Evolutionary conservation across 306 rosid genomes (phyloP), one percentile per base, ranked within the genome.

Genomic region (Acacia acuminata): DNA sequence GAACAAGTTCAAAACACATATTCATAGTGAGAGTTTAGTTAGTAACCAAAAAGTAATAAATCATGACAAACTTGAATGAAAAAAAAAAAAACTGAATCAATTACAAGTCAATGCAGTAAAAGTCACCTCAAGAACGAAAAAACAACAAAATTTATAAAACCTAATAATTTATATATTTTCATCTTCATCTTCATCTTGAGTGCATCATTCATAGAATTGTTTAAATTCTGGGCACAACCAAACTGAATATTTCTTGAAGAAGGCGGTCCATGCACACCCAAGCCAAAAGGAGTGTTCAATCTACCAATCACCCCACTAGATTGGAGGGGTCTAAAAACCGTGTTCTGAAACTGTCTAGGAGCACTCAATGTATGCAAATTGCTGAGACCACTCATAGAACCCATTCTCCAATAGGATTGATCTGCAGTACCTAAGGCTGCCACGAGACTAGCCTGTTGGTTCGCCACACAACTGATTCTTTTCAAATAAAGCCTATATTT

Each of bases 401-500:
- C 79, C 89, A 89, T 83, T 83, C 85, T 90, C 88, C 90, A 69
- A 87, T 89, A 90, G 60, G 99, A 96, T 71, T 92, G 78, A 85
- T 96, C 98, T 7, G 92, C 82, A 79, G 90, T 85, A 51, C 97
- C 90, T 63, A 94, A 86, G 79, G 97, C 97, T 1, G 95, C 96
- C 30, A 83, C 97, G 92, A 94, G 90, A 81, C 89, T 90, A 64
- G 98, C 98, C 73, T 94, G 99, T 82, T 94, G 97, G 91, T 91
- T 92, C 65, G 91, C 93, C 73, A 88, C 92, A 19, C 94, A 83
- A 85, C 93, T 94, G 75, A 92, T 91, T 86, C 97, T 90, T 82
- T 89, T 96, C 77, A 96, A 91, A 83, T 96, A 96, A 81, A 94
- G 98, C 88, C 99, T 89, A 76, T 94, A 96, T 81, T 96, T 96